phyloP scores from a whole-genome alignment of 192 early-diverging fungal species.

The Tieghemiomyces parasiticus region DNA sequence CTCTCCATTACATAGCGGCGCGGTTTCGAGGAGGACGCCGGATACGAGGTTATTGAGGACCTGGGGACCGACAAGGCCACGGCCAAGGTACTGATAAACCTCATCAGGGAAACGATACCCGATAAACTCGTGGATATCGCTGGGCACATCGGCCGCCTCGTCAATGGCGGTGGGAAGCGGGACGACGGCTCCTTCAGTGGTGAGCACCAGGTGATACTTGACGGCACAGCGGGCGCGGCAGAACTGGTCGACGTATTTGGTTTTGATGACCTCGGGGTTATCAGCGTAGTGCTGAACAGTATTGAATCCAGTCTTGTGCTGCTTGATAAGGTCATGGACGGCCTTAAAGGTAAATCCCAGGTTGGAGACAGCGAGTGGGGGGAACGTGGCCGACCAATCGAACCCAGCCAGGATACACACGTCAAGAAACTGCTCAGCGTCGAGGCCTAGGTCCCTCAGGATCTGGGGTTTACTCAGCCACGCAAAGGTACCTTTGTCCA shows the following conservation, averaged over 20 bases:
- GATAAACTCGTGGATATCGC: conserved; percentile 68
- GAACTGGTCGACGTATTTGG: conserved; percentile 53
- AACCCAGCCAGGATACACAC: conserved; percentile 68
- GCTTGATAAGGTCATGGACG: conserved; percentile 44
- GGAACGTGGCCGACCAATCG: conserved; percentile 57
- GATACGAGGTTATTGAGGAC: conserved; percentile 48
- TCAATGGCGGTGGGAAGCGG: conserved; percentile 37
- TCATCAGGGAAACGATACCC: conserved; percentile 59
- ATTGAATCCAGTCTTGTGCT: conserved; percentile 58
- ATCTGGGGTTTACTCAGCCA: conserved; percentile 47
- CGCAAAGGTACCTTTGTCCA: conserved; percentile 44
- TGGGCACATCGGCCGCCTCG: conserved; percentile 38
- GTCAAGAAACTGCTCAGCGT: conserved; percentile 58
- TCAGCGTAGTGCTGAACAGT: conserved; percentile 49
- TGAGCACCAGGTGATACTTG: conserved; percentile 54
- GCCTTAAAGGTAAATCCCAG: conserved; percentile 51
- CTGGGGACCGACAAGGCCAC: conserved; percentile 44
- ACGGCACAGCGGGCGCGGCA: conserved; percentile 56
- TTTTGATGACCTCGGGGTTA: conserved; percentile 32
- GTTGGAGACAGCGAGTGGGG: conserved; percentile 35
- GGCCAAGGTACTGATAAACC: conserved; percentile 52
- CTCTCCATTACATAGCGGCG: conserved; percentile 72
- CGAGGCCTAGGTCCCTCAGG: conserved; percentile 37
- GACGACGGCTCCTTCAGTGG: conserved; percentile 47
- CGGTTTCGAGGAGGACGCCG: conserved; percentile 46